Evolutionary conservation across 176 grass and related monocot species (phyloP), one percentile per base, ranked within the genome.

Genomic region (Carex littledalei): DNA sequence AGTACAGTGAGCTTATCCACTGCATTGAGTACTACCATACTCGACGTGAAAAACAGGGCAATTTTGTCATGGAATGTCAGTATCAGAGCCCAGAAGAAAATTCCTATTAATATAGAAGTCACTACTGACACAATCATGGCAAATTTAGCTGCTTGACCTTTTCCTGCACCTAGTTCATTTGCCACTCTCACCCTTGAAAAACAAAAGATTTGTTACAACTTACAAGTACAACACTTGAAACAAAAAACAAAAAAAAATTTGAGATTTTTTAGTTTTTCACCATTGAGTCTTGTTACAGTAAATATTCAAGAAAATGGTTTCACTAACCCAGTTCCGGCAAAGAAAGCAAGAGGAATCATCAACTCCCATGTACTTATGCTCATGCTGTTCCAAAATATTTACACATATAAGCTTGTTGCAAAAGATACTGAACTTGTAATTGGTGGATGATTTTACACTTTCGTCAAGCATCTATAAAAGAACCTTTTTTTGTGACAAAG

Each of bases 291-390:
- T 57, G 47, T 50, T 50, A 11, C 2, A 50, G 47, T 50, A 50
- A 50, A 50, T 50, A 50, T 50, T 50, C 2, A 50, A 12, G 47
- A 50, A 50, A 50, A 50, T 11, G 2, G 47, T 50, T 50, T 50
- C 47, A 50, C 81, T 45, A 90, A 98, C 95, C 95, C 95, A 4
- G 92, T 90, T 22, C 90, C 95, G 16, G 95, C 92, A 57, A 98
- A 83, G 82, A 98, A 94, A 37, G 86, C 95, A 1, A 94, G 39
- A 7, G 95, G 90, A 69, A 98, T 90, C 95, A 98, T 98, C 92
- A 94, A 17, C 85, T 98, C 91, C 95, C 90, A 98, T 37, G 70
- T 88, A 32, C 84, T 93, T 73, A 98, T 91, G 62, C 84, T 94
- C 80, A 90, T 73, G 6, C 94, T 97, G 59, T 82, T 79, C 16